Conservation (phyloP, 1,284 basidiomycete species). For the Leccinum fallax region DNA sequence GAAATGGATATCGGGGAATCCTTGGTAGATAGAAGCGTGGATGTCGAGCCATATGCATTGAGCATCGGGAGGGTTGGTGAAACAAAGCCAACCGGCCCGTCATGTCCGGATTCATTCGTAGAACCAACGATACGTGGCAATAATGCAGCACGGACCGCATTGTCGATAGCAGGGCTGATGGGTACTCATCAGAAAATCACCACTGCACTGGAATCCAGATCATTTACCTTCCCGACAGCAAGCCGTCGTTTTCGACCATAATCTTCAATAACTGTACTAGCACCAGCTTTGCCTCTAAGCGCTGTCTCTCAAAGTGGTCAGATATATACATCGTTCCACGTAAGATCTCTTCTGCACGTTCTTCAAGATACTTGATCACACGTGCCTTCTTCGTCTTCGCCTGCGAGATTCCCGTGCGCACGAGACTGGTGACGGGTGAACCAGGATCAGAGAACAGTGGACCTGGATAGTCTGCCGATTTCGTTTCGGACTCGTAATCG, state of each 20-base stretch:
- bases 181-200: conserved; percentile 21
- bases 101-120: conserved; percentile 19
- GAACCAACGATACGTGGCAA: conserved; percentile 53
- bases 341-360: conserved; percentile 75
- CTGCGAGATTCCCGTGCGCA: conserved; percentile 65
- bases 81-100: conserved; percentile 25
- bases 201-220: neutral
- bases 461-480: conserved; percentile 74
- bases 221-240: conserved; percentile 74
- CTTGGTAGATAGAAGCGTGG: conserved; percentile 26
- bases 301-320: conserved; percentile 54
- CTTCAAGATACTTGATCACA: conserved; percentile 76
- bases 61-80: conserved; percentile 20
- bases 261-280: conserved; percentile 77
- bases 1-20: conserved; percentile 52
- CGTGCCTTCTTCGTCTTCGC: conserved; percentile 83
- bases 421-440: conserved; percentile 64
- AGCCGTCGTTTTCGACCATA: conserved; percentile 87
- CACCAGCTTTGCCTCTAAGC: conserved; percentile 75
- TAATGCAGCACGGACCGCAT: conserved; percentile 62
- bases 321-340: conserved; percentile 76
- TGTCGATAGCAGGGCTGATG: conserved; percentile 70
- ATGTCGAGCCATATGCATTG: conserved; percentile 22
- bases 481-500: conserved; percentile 60
- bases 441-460: conserved; percentile 82